These are phyloP conservation scores for Sporothrix brunneoviolacea DNA, from an alignment of 2,329 filamentous ascomycete genomes.

Conservation along the genomic window DNA sequence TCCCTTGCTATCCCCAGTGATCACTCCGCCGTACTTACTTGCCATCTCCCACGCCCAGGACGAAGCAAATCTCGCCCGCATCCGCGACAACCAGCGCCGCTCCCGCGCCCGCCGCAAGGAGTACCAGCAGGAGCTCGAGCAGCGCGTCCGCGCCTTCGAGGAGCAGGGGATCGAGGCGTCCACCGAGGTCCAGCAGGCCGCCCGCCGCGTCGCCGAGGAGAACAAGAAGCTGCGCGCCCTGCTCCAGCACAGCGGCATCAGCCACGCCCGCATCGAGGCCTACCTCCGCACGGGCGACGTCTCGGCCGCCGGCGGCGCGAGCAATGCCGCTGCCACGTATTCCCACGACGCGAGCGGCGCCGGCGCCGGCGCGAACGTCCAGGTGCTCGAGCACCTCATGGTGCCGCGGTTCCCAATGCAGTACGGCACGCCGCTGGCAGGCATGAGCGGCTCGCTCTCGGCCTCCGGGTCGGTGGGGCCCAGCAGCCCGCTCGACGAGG, in stretches of 20 bases:
- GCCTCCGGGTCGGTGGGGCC: conserved; percentile 3
- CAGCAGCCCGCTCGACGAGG: conserved; percentile 6
- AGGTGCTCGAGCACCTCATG: conserved; percentile 31
- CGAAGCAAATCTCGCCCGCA: conserved; percentile 40
- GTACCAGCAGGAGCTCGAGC: conserved; percentile 64
- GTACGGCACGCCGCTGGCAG: conserved; percentile 22
- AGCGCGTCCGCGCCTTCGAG: conserved; percentile 56
- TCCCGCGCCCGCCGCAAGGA: conserved; percentile 69
- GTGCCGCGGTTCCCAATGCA: conserved; percentile 28
- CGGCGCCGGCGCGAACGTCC: conserved; percentile 1
- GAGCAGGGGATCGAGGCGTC: conserved; percentile 60
- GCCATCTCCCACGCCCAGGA: conserved; percentile 13
- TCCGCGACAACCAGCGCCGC: conserved; percentile 70
- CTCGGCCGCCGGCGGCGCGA: not conserved
- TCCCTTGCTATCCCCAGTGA: too few species aligned
- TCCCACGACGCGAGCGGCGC: not conserved
- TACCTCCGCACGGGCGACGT: conserved; percentile 24
- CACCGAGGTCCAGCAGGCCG: conserved; percentile 64
- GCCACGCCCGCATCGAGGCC: conserved; percentile 46
- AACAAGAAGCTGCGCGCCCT: conserved; percentile 58
- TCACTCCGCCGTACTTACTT: too few species aligned
- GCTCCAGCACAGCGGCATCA: conserved; percentile 50
- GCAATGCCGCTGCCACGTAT: too few species aligned
- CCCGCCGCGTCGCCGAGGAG: conserved; percentile 61
- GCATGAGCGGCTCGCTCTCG: conserved; percentile 20